Base-by-base conservation (phyloP, 139 green algal species). In the Coelastrella sp. region DNA sequence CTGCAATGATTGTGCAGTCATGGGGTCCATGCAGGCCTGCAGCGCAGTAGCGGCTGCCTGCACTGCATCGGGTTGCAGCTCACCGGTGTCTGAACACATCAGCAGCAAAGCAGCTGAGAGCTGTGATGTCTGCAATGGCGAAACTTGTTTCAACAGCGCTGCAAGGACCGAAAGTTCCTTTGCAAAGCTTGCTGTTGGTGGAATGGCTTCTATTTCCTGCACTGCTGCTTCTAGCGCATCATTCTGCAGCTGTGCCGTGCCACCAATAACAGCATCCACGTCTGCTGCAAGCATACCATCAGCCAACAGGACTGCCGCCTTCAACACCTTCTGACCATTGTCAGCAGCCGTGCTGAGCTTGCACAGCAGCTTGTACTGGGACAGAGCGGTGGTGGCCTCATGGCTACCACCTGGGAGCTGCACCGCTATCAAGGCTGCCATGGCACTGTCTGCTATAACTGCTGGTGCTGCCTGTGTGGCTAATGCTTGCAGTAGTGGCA, bases 101-200 rank as follows among this genome's bases (percentile, higher is more conserved):
- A 75, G 80, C 58, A 86, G 20, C n/a, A 86, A 20, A n/a, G 80
- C 80, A 11, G 20, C 32, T 58, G 8, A 73, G 57, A 86, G 58
- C 54, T 20, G 58, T 74, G 80, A 57, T 86, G 80, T 74, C 6
- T 56, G 17, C n/a, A 58, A 13, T 74, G 20, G n/a, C n/a, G 13
- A 47, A 20, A 22, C 20, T 16, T 86, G 57, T 58, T 54, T 20
- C 80, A 86, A 13, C 54, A 59, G 19, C 7, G 59, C 20, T 19
- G 23, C 59, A 7, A 86, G 65, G 5, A 7, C 13, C 23, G 76
- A 61, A 5, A 82, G 76, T 13, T 82, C 7, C 47, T 82, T 6
- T 14, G 13, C 14, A 4, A n/a, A 16, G 7, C n/a, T 74, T 74
- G 80, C 80, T 64, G 58, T 14, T 73, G 80, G 54, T 75, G 32